A percentile compares a stretch with the other conserved stretches of the same genome.
Conservation (phyloP, 106 monocot species). For the Vanilla planifolia region DNA sequence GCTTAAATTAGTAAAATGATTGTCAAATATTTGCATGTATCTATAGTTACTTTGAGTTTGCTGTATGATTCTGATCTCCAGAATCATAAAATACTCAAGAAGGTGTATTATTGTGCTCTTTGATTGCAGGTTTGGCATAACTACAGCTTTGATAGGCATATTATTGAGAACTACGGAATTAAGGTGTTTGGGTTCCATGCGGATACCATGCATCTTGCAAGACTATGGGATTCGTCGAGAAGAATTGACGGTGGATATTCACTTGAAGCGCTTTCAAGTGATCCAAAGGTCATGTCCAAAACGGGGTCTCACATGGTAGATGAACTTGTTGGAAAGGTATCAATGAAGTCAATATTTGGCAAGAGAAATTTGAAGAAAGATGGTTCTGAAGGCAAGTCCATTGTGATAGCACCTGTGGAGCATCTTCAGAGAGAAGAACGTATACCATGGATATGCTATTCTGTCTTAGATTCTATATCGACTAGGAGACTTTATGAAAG, state of each 20-base stretch:
- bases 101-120: constrained; percentile 4
- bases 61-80: neutral
- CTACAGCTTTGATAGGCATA: constrained; percentile 94
- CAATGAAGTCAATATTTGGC: constrained; percentile 92
- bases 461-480: constrained; percentile 83
- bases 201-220: constrained; percentile 99
- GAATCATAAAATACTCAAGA: neutral
- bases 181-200: constrained; percentile 93
- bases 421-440: constrained; percentile 80
- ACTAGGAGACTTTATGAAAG: constrained; percentile 63
- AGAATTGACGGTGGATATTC: constrained; percentile 89
- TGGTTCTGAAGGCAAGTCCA: constrained; percentile 72
- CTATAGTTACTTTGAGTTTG: neutral
- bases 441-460: constrained; percentile 85
- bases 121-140: constrained; percentile 96
- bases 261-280: constrained; percentile 84
- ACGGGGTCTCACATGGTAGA: constrained; percentile 14
- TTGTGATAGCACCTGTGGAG: constrained; percentile 66
- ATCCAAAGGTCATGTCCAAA: constrained; percentile 45
- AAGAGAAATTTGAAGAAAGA: constrained; percentile 93
- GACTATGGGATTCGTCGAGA: constrained; percentile 94
- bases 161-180: constrained; percentile 78
- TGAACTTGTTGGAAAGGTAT: constrained; percentile 68
- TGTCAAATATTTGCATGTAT: neutral
- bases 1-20: too few relatives aligned